These are phyloP conservation scores for Bacidia rubella DNA, from an alignment of 495 filamentous ascomycete genomes.

Conservation along the genomic window DNA sequence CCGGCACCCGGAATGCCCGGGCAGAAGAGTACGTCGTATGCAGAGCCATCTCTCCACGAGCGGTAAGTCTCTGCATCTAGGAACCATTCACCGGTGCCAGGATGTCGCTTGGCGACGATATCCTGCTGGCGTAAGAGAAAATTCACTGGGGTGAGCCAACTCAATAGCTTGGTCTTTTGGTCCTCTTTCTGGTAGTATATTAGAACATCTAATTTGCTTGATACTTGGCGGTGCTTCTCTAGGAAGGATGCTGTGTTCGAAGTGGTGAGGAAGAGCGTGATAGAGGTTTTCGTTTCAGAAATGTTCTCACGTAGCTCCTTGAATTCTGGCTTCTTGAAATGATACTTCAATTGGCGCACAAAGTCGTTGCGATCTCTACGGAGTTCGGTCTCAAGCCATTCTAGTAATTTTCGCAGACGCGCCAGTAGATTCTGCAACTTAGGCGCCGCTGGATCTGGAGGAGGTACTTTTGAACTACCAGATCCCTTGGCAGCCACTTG, in stretches of 20 bases:
- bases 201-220: background rate
- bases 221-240: background rate
- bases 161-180: background rate
- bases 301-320: background rate
- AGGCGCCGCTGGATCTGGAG: background rate
- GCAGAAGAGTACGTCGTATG: conserved; percentile 28
- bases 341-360: background rate
- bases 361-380: background rate
- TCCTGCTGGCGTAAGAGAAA: conserved; percentile 14
- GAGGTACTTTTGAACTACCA: background rate
- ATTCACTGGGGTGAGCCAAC: conserved; percentile 16
- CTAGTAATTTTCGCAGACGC: background rate
- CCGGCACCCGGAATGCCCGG: conserved; percentile 30
- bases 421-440: background rate
- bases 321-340: background rate
- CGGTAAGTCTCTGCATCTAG: conserved; percentile 24
- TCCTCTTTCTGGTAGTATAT: background rate
- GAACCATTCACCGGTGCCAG: conserved; percentile 33
- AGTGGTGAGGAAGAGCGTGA: background rate
- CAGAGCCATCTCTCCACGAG: conserved; percentile 19
- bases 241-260: background rate
- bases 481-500: background rate
- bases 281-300: background rate
- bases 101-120: conserved; percentile 17
- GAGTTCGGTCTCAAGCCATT: background rate